Evolutionary conservation across 1,284 basidiomycete species (phyloP).

Genomic region (Boletus sp.): DNA sequence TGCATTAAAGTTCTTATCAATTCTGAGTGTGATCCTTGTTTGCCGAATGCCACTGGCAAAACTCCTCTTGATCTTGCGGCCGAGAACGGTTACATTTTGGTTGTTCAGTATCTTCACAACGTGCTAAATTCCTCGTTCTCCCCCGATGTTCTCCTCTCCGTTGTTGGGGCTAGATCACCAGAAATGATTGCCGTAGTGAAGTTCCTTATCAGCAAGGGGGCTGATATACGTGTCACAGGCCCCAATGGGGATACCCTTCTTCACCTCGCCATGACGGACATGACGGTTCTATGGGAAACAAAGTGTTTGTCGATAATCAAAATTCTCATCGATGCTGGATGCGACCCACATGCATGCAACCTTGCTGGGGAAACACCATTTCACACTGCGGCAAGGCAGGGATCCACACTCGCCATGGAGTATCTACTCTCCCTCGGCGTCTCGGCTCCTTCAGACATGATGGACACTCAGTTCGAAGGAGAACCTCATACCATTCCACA

Average conservation of each 20-base stretch:
- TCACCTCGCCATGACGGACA: slow-evolving; percentile 8
- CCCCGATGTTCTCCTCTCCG: slow-evolving; percentile 1
- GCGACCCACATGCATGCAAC: slow-evolving; percentile 6
- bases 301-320: neutral
- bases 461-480: neutral
- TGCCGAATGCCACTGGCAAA: neutral
- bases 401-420: slow-evolving; percentile 6
- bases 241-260: slow-evolving; percentile 10
- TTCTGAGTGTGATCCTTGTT: slow-evolving; percentile 5
- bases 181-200: neutral
- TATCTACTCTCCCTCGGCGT: slow-evolving; percentile 12
- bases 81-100: neutral
- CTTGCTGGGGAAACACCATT: neutral
- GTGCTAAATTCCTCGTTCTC: neutral
- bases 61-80: slow-evolving; percentile 1
- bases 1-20: neutral
- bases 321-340: slow-evolving; percentile 14
- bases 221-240: neutral
- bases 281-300: neutral
- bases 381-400: neutral
- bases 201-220: slow-evolving; percentile 14
- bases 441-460: neutral
- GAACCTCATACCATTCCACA: too few species aligned
- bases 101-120: slow-evolving; percentile 1
- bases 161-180: neutral